Percentiles rank a stretch among this genome's conserved stretches.
These are phyloP conservation scores for Plectosphaerella sp. DNA, from an alignment of 2,329 filamentous ascomycete species.

Conservation along the genomic window DNA sequence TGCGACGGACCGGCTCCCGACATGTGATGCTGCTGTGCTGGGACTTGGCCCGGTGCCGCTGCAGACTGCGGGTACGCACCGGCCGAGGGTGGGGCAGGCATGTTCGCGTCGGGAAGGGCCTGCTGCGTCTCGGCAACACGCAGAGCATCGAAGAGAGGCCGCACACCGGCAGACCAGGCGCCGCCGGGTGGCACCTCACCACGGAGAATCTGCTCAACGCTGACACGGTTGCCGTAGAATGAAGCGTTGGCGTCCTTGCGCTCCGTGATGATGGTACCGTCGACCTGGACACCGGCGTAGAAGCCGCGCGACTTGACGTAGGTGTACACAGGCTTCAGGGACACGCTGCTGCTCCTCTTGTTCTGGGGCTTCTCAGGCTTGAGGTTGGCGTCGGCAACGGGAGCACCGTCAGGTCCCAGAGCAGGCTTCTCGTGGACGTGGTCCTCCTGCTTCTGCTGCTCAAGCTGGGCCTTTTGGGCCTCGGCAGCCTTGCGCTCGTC, in stretches of 20 bases:
- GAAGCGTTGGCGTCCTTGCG: constrained; percentile 82
- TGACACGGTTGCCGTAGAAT: constrained; percentile 67
- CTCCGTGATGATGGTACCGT: constrained; percentile 83
- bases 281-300: constrained; percentile 81
- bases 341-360: constrained; percentile 13
- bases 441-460: constrained; percentile 5
- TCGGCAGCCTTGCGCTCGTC: constrained; percentile 11
- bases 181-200: constrained; percentile 31
- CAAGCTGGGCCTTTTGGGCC: constrained; percentile 3
- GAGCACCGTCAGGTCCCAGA: not conserved
- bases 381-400: constrained; percentile 23
- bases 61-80: not conserved
- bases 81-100: constrained; percentile 7
- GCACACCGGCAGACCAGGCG: constrained; percentile 25
- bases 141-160: constrained; percentile 22
- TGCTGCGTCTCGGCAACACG: constrained; percentile 24
- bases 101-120: constrained; percentile 10
- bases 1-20: not conserved
- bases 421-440: constrained; percentile 3
- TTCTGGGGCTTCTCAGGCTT: constrained; percentile 31
- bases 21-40: not conserved
- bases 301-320: constrained; percentile 89
- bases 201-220: constrained; percentile 41
- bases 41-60: constrained; percentile 3
- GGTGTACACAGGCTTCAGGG: constrained; percentile 41